Percentiles rank a stretch among this genome's conserved stretches.
These are phyloP conservation scores for Lichtheimia ramosa DNA, from an alignment of 371 early-diverging fungal species.

Conservation along the genomic window DNA sequence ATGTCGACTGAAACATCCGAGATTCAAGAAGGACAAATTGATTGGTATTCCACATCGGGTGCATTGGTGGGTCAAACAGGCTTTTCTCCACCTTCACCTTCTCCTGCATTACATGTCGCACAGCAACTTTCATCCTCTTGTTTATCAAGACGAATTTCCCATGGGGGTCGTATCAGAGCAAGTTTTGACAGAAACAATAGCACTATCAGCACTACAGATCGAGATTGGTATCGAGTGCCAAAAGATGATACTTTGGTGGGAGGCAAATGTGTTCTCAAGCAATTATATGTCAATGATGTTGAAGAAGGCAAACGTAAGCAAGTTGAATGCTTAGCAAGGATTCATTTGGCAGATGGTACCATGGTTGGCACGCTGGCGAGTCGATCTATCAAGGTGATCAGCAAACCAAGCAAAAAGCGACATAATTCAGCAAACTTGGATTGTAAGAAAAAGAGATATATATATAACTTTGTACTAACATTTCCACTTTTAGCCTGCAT, in stretches of 20 bases:
- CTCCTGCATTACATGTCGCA: too few species aligned
- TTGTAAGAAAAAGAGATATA: constrained; percentile 36
- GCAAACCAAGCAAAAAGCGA: constrained; percentile 84
- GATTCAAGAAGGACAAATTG: neutral
- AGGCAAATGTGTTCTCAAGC: constrained; percentile 79
- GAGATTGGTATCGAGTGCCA: constrained; percentile 2
- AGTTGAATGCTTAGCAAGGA: constrained; percentile 69
- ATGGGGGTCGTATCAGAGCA: neutral
- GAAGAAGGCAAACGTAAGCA: constrained; percentile 75
- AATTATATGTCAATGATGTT: constrained; percentile 79
- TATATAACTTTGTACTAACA: too few species aligned
- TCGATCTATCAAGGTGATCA: constrained; percentile 82
- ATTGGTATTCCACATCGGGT: neutral
- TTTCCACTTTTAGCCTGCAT: constrained; percentile 60
- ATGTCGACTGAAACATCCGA: neutral
- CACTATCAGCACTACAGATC: constrained; percentile 5
- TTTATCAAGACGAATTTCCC: neutral
- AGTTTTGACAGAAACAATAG: constrained; percentile 12
- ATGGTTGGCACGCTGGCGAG: constrained; percentile 68
- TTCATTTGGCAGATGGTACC: constrained; percentile 61
- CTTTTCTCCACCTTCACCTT: neutral
- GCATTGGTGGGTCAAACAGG: neutral
- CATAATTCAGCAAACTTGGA: constrained; percentile 85
- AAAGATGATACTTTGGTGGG: constrained; percentile 33
- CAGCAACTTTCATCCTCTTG: too few species aligned